These are phyloP conservation scores for Amanita rimosa DNA, from an alignment of 768 basidiomycete genomes.

Conservation along the genomic window DNA sequence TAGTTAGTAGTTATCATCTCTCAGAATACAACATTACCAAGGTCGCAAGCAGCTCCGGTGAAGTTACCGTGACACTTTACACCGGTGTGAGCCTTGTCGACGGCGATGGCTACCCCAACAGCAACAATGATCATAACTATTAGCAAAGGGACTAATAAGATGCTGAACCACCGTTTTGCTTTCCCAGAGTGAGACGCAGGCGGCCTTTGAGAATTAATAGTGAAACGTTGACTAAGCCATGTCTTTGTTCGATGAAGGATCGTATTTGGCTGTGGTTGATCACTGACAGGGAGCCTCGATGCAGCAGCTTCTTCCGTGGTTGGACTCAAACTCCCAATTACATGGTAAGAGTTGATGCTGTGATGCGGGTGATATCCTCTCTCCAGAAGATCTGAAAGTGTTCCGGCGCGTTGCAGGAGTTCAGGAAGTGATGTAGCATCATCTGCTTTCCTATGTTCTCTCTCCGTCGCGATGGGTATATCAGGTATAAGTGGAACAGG, in stretches of 20 bases:
- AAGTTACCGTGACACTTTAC: conserved; percentile 28
- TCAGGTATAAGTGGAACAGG: conserved; percentile 44
- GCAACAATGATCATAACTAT: conserved; percentile 24
- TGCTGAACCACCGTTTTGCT: background rate
- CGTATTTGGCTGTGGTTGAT: background rate
- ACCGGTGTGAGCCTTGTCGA: conserved; percentile 11
- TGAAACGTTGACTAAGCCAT: background rate
- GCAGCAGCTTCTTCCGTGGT: conserved; percentile 11
- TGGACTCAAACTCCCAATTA: conserved; percentile 11
- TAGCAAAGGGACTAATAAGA: conserved; percentile 13
- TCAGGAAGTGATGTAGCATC: conserved; percentile 38
- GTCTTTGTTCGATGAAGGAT: conserved; percentile 7
- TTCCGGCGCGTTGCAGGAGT: conserved; percentile 37
- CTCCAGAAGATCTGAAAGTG: conserved; percentile 37
- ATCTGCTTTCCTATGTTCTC: conserved; percentile 31
- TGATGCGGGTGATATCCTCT: conserved; percentile 43
- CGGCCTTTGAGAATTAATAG: background rate
- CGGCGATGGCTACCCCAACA: conserved; percentile 29
- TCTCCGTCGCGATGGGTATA: conserved; percentile 29
- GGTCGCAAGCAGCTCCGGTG: conserved; percentile 40
- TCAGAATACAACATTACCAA: conserved; percentile 30
- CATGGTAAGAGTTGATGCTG: conserved; percentile 22
- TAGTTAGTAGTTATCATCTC: background rate
- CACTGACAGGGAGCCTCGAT: background rate
- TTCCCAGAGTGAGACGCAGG: background rate